These are phyloP conservation scores for Camillea tinctor DNA, from an alignment of 2,329 filamentous ascomycete genomes.

Conservation along the genomic window DNA sequence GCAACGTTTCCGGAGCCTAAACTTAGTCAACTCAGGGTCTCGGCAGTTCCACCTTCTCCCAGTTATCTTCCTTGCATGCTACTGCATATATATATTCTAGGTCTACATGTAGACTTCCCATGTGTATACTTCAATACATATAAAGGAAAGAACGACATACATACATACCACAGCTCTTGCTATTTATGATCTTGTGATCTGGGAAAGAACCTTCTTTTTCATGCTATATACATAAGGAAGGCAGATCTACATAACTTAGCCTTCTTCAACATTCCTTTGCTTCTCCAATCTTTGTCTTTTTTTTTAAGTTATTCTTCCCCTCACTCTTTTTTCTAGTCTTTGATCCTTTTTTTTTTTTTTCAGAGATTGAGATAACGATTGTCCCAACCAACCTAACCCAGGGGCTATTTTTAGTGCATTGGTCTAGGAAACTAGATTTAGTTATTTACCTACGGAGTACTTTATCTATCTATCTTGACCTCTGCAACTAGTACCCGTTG, in stretches of 20 bases:
- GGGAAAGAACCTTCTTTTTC: not conserved
- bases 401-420: too few species aligned
- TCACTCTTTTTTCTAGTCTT: not conserved
- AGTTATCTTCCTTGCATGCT: not conserved
- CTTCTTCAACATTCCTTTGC: not conserved
- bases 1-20: slow-evolving; percentile 29
- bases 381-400: too few species aligned
- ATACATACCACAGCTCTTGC: not conserved
- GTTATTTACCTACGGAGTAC: too few species aligned
- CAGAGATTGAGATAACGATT: too few species aligned
- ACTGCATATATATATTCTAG: not conserved
- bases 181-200: not conserved
- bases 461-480: too few species aligned
- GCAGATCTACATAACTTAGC: not conserved
- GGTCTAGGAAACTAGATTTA: too few species aligned
- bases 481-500: too few species aligned
- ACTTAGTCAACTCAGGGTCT: slow-evolving; percentile 14
- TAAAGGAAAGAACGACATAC: too few species aligned
- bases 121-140: too few species aligned
- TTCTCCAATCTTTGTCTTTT: not conserved
- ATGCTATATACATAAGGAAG: not conserved
- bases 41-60: slow-evolving; percentile 24
- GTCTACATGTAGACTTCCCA: too few species aligned
- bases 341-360: not conserved
- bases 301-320: not conserved